Evolutionary conservation across 768 basidiomycete species (phyloP), one percentile per base, ranked within the genome.

Genomic region (Suillus paluster): DNA sequence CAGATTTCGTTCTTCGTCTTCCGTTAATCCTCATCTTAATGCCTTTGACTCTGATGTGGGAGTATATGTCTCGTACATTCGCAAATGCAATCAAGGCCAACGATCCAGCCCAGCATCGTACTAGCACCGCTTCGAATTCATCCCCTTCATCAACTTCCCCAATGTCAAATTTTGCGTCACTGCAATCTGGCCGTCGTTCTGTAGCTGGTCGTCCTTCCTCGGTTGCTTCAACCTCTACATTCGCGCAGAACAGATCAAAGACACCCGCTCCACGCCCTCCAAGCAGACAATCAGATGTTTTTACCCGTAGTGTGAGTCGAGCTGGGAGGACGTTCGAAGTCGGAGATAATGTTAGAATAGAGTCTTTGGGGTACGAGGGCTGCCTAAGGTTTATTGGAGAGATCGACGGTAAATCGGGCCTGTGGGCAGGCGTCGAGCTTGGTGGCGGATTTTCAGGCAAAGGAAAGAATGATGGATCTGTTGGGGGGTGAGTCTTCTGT

Each of bases 361-460:
- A 95, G 68, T 92, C 90, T 11, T 82, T 94, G 49, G 95, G 95
- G 0, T 91, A 90, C 73, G 95, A 97, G 72, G 97, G 97, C 19
- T 83, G 79, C 10, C 75, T 99, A 48, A 79, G 86, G 63, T 98
- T 87, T 75, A 64, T 96, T 19, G 97, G 97, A 6, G 84, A 86
- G 66, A 95, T 97, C 59, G 89, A 92, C 19, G 93, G 93, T 56
- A 98, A 98, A 74, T 81, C 85, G 3, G 97, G 96, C 4, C 77
- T 88, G 7, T 99, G 94, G 92, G 97, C 93, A 17, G 97, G 97
- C 15, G 93, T 99, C 23, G 94, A 98, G 75, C 81, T 99, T 23
- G 80, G 85, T 67, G 90, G 89, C 39, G 92, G 92, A 7, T 97
- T 95, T 71, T 75, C 83, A 19, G 95, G 97, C 21, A 92, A 91